Base-by-base conservation (phyloP, 208 protist species). In the Leishmania turanica region DNA sequence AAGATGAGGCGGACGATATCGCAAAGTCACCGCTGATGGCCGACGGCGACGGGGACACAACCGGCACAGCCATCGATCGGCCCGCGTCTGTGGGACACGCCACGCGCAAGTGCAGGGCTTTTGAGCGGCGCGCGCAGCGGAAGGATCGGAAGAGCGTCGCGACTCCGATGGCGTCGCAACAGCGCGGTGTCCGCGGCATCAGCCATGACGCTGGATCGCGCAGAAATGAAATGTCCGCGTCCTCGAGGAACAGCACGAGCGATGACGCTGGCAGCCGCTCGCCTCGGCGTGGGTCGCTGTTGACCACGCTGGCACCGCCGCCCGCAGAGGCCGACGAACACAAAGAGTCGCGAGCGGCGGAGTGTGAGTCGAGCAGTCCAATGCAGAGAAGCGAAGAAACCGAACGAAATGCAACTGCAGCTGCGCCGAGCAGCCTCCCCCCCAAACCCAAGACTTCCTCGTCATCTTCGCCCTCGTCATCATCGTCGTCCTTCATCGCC, bases 391-490 rank as follows among this genome's bases (percentile, higher is more conserved):
- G 27, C 27, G 42, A 58, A 13, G 21, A 47, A 6, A 34, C 53
- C 2, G 40, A 58, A 15, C n/a, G 54, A 37, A 73, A 31, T 5
- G 53, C 68, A 2, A n/a, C 34, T 51, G 42, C 47, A 24, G 37
- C 74, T 51, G 75, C 74, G 54, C 56, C 24, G 74, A 21, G 54
- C 2, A 66, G 40, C 27, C 66, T 58, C 53, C 53, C 60, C 58
- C 27, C 42, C 1, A 56, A 47, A 7, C 24, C 69, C 19, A 27
- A 42, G 11, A n/a, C 54, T 6, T 58, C 81, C 34, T 80, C 76
- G 1, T 73, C 71, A 13, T 84, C 81, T 19, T 84, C 76, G 1
- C 71, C 70, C 21, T 84, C 81, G 15, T 84, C 81, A 6, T 84
- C 81, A 6, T 45, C 40, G 40, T 84, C 81, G 17, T 80, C 76